Conservation (phyloP, 169 alveolate species). For the Plasmodium billcollinsi region DNA sequence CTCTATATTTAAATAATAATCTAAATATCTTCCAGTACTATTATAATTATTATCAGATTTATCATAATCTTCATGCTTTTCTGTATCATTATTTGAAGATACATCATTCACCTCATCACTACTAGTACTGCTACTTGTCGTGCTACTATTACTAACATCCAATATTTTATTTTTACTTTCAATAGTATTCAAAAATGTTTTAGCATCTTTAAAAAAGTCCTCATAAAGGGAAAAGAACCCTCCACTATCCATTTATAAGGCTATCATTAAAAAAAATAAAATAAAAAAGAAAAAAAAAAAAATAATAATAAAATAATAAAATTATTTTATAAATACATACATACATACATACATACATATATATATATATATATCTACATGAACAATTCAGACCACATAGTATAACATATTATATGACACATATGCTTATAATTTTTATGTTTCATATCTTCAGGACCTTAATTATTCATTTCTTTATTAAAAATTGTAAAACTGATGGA, state of each 20-base stretch:
- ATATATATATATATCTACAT: no score
- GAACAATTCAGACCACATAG: no score
- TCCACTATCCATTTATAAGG: slow-evolving; percentile 24
- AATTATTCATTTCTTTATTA: no score
- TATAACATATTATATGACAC: no score
- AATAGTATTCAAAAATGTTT: slow-evolving; percentile 44
- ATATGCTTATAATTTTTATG: no score
- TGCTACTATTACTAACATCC: slow-evolving; percentile 16
- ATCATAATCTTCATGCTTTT: slow-evolving; percentile 15
- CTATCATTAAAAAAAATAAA: background rate
- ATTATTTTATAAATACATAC: no score
- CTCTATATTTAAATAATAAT: background rate
- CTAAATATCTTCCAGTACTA: background rate
- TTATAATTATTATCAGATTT: background rate
- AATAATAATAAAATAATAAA: background rate
- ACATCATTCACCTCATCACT: slow-evolving; percentile 4
- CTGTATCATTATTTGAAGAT: background rate
- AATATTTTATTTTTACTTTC: slow-evolving; percentile 43
- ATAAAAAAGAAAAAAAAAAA: background rate
- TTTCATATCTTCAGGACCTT: no score
- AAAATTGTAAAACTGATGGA: no score
- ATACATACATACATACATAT: no score
- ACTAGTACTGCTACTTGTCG: slow-evolving; percentile 20
- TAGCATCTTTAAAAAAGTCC: slow-evolving; percentile 74
- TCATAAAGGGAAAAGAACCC: slow-evolving; percentile 37